Conservation (phyloP, 768 basidiomycete genomes). For the Termitomyces sp. region DNA sequence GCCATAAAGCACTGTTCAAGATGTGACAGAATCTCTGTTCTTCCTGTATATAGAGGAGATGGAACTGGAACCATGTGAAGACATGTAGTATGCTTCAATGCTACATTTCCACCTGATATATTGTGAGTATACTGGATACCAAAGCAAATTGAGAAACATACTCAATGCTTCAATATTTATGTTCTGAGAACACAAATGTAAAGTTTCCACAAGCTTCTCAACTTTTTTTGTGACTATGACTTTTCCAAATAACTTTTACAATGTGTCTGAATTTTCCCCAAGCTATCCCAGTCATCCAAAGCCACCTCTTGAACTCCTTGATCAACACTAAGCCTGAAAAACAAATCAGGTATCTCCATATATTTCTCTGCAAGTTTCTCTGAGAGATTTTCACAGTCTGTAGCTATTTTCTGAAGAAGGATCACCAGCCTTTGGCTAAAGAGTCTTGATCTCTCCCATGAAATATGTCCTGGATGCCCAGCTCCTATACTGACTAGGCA, state of each 20-base stretch:
- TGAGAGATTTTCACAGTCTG: neutral
- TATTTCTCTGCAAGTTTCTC: neutral
- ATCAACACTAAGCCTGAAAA: neutral
- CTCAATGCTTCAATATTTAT: neutral
- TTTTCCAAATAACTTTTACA: neutral
- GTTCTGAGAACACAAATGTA: neutral
- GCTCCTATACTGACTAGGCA: neutral
- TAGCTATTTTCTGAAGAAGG: neutral
- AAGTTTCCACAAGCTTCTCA: neutral
- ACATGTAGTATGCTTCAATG: no score
- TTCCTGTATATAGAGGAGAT: no score
- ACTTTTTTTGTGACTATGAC: neutral
- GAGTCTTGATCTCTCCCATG: neutral
- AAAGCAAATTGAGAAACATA: neutral
- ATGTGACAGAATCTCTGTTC: no score
- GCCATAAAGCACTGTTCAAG: no score
- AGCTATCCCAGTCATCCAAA: neutral
- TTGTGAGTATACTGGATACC: neutral
- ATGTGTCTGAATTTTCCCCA: neutral
- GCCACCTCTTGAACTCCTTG: neutral
- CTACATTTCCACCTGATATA: neutral
- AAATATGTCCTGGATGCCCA: neutral
- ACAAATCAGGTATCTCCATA: neutral
- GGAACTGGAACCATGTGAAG: no score
- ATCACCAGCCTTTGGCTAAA: neutral